phyloP scores from a whole-genome alignment of 345 rosid genomes.

The Euphorbia pulcherrima region DNA sequence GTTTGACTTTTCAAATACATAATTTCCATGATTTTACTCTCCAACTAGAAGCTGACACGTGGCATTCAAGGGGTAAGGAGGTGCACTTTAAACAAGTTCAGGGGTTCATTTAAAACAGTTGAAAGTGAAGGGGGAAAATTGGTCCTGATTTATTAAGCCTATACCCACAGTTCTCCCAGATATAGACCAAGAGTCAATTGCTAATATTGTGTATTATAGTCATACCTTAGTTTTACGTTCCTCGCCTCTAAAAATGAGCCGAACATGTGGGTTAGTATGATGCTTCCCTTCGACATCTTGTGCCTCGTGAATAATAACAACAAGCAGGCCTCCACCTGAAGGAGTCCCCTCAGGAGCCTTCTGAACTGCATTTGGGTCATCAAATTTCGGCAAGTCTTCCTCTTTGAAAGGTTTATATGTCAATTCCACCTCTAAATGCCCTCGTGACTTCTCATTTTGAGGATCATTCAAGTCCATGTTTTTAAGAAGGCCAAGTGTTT shows the following conservation, averaged over 20 bases:
- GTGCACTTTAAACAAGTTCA: too few species aligned
- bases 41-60: too few species aligned
- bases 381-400: constrained; percentile 54
- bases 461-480: constrained; percentile 57
- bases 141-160: too few species aligned
- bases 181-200: background rate
- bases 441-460: constrained; percentile 61
- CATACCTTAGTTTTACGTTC: constrained; percentile 79
- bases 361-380: constrained; percentile 45
- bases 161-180: background rate
- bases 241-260: constrained; percentile 70
- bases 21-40: too few species aligned
- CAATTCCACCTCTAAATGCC: constrained; percentile 72
- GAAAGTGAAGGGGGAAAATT: too few species aligned
- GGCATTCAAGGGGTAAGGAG: too few species aligned
- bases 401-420: constrained; percentile 76
- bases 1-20: too few species aligned
- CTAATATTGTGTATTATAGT: background rate
- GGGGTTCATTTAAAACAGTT: too few species aligned
- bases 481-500: constrained; percentile 68
- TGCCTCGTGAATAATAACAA: constrained; percentile 74
- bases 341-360: constrained; percentile 89
- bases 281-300: constrained; percentile 91
- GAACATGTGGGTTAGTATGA: constrained; percentile 76
- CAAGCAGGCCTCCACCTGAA: constrained; percentile 77